Conservation (phyloP, 306 rosid species). For the Corylus avellana region DNA sequence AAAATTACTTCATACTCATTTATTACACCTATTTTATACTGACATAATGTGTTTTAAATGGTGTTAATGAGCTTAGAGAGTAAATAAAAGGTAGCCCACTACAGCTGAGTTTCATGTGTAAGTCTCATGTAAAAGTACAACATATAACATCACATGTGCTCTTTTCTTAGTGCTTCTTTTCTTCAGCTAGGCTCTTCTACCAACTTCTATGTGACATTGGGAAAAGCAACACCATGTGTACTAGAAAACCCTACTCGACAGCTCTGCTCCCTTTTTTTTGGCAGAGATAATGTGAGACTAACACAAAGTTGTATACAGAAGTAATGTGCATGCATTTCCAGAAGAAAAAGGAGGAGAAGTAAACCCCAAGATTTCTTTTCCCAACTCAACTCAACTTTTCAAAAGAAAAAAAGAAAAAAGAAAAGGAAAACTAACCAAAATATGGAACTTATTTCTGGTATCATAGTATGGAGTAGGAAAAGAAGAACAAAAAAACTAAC, state of each 20-base stretch:
- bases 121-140: too few relatives aligned
- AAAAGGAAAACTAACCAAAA: not conserved
- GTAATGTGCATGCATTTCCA: too few relatives aligned
- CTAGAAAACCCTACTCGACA: not conserved
- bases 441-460: not conserved
- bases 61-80: too few relatives aligned
- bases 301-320: too few relatives aligned
- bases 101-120: too few relatives aligned
- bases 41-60: too few relatives aligned
- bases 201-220: not conserved
- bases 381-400: not conserved
- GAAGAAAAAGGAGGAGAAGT: not conserved
- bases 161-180: not conserved
- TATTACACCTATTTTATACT: too few relatives aligned
- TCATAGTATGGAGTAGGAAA: too few relatives aligned
- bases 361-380: not conserved
- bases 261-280: too few relatives aligned
- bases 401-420: not conserved
- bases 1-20: too few relatives aligned
- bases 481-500: not conserved
- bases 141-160: too few relatives aligned
- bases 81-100: not conserved
- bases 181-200: conserved; percentile 11
- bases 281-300: too few relatives aligned
- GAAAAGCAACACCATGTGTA: not conserved